Conservation (phyloP, 148 eudicot species). For the Rhododendron henanense region DNA sequence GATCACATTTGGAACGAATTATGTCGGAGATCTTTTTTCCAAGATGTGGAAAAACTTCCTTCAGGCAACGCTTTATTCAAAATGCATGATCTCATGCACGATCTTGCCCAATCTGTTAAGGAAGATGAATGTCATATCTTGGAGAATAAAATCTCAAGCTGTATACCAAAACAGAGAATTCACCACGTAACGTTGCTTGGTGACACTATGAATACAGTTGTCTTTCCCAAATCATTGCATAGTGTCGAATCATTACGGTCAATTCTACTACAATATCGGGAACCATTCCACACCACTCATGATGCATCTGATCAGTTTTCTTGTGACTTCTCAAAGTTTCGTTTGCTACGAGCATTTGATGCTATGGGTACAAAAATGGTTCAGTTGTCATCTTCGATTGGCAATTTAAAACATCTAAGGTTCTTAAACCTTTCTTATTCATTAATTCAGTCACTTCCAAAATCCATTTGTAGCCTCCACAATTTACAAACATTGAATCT, state of each 20-base stretch:
- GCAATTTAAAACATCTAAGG: too few species aligned
- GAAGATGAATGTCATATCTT: background rate
- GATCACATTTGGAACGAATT: background rate
- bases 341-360: background rate
- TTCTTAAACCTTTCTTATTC: background rate
- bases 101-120: conserved; percentile 6
- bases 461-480: background rate
- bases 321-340: background rate
- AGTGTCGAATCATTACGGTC: background rate
- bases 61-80: rapidly evolving
- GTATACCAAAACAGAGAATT: background rate
- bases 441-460: background rate
- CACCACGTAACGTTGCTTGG: background rate
- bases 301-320: background rate
- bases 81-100: conserved; percentile 9
- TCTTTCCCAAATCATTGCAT: background rate
- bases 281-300: rapidly evolving
- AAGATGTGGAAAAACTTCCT: background rate
- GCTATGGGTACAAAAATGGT: background rate
- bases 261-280: background rate
- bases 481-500: background rate
- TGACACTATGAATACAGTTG: rapidly evolving
- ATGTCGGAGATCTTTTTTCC: background rate
- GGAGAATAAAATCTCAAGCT: background rate
- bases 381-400: background rate